Conservation (phyloP, 1,284 basidiomycete species). For the Puccinia triticina region DNA sequence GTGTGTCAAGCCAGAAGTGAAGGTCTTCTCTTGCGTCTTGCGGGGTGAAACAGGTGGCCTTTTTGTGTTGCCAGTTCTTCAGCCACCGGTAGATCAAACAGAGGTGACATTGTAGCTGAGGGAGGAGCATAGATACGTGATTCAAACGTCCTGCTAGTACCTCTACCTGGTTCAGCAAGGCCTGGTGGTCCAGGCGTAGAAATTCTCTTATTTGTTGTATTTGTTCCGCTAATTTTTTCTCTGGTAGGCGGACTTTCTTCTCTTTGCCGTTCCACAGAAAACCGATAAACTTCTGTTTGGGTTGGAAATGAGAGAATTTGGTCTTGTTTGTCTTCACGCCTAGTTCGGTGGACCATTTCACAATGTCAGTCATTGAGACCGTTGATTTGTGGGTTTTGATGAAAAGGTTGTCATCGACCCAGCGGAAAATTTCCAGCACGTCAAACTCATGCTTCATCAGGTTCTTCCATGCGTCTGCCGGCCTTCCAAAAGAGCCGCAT, state of each 20-base stretch:
- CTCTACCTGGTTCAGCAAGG: background rate
- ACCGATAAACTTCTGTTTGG: background rate
- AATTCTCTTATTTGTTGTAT: background rate
- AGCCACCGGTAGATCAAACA: background rate
- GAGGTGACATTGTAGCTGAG: background rate
- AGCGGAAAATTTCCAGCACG: too few species aligned
- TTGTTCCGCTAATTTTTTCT: background rate
- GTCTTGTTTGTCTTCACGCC: background rate
- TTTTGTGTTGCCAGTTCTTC: background rate
- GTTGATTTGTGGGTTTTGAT: background rate
- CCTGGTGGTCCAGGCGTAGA: background rate
- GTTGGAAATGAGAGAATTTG: background rate
- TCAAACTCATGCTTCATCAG: too few species aligned
- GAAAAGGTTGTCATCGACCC: too few species aligned
- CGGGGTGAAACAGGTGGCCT: background rate
- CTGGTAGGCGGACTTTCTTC: background rate
- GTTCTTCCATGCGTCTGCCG: too few species aligned
- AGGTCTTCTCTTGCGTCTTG: background rate
- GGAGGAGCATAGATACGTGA: background rate
- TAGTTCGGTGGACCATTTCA: background rate
- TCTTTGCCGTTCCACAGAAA: background rate
- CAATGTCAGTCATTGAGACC: background rate
- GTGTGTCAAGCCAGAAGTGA: background rate
- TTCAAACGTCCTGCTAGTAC: background rate
- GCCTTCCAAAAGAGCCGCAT: too few species aligned